A percentile compares a stretch with the other conserved stretches of the same genome.
These are phyloP conservation scores for Houttuynia cordata DNA, from an alignment of 164 flowering plant species.

Conservation along the genomic window DNA sequence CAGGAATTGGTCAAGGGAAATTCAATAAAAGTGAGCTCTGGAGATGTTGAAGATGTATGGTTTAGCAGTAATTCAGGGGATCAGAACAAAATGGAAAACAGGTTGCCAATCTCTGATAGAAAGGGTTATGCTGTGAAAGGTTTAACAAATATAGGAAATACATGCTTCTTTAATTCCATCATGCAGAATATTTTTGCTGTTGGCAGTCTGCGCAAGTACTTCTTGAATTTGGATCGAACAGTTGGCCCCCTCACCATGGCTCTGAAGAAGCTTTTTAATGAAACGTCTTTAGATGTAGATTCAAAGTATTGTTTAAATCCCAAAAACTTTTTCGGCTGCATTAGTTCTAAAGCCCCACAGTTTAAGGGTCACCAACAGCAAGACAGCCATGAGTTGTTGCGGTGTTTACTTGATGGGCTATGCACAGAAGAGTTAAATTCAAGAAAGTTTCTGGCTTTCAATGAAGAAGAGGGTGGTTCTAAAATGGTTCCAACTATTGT, in stretches of 20 bases:
- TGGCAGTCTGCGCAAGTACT: conserved; percentile 40
- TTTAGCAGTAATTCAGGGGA: conserved; percentile 34
- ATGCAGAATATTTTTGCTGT: conserved; percentile 79
- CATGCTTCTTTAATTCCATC: conserved; percentile 88
- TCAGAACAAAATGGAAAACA: conserved; percentile 20
- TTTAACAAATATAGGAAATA: conserved; percentile 73
- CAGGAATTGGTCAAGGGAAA: conserved; percentile 47
- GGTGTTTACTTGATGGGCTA: conserved; percentile 76
- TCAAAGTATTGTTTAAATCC: conserved; percentile 52
- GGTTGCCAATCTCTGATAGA: conserved; percentile 15
- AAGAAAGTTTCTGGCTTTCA: conserved; percentile 23
- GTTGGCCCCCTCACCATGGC: conserved; percentile 53
- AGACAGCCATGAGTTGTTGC: conserved; percentile 93
- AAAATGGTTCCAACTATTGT: conserved; percentile 37
- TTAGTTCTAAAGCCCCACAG: conserved; percentile 82
- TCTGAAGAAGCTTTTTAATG: conserved; percentile 61
- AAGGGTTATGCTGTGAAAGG: conserved; percentile 51
- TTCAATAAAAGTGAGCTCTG: conserved; percentile 13
- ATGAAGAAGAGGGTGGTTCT: conserved; percentile 19
- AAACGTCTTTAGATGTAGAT: conserved; percentile 36
- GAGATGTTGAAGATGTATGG: conserved; percentile 54
- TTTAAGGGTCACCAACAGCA: conserved; percentile 90
- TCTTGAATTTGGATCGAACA: conserved; percentile 31
- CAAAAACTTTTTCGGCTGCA: conserved; percentile 51
- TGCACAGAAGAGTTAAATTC: conserved; percentile 45